A percentile compares a stretch with the other conserved stretches of the same genome.
Evolutionary conservation across 78 protist species (phyloP).

Genomic region (Ministeria vibrans): DNA sequence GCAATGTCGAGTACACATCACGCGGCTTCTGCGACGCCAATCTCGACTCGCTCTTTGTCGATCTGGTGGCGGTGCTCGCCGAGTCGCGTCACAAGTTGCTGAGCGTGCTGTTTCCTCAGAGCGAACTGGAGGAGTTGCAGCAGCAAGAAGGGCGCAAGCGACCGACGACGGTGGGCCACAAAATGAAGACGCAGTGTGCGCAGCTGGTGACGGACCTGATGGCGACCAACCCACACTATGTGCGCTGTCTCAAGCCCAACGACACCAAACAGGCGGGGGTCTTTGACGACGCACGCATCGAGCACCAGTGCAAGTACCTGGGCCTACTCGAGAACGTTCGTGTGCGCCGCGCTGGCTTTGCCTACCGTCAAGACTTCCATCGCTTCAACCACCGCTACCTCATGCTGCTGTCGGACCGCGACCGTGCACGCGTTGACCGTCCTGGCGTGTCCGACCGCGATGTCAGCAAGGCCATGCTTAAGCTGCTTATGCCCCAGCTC

Average conservation of each 20-base stretch:
- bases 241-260: constrained; percentile 92
- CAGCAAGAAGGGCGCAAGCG: constrained; percentile 33
- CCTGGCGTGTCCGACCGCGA: not conserved
- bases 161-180: constrained; percentile 75
- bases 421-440: not conserved
- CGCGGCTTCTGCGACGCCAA: constrained; percentile 73
- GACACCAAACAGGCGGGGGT: constrained; percentile 27
- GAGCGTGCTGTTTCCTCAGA: constrained; percentile 47
- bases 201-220: constrained; percentile 58
- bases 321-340: constrained; percentile 45
- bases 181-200: constrained; percentile 34
- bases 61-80: not conserved
- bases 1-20: constrained; percentile 74
- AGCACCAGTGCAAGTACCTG: constrained; percentile 49
- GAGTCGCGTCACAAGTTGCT: not conserved
- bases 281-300: not conserved
- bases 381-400: constrained; percentile 57
- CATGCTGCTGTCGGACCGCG: constrained; percentile 14
- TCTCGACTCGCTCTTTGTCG: constrained; percentile 73
- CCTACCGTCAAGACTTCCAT: constrained; percentile 68
- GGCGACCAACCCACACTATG: constrained; percentile 73
- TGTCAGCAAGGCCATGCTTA: not conserved
- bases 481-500: not conserved
- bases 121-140: constrained; percentile 38
- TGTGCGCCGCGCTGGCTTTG: constrained; percentile 62